phyloP scores from a whole-genome alignment of 257 asterid species.

The Fraxinus pennsylvanica region DNA sequence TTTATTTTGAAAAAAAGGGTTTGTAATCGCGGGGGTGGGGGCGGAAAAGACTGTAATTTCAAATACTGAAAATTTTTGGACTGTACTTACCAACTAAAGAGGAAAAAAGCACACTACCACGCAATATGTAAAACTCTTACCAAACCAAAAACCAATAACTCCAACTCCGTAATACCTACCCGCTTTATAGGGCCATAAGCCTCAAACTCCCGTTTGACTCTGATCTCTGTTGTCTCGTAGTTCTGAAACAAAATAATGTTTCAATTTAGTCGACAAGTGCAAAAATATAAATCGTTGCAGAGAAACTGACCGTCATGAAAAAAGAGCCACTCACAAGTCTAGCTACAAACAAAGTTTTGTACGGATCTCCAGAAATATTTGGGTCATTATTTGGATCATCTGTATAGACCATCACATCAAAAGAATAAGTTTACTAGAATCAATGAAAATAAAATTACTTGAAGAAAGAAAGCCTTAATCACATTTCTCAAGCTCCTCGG shows the following conservation, averaged over 20 bases:
- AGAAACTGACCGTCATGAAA: conserved; percentile 11
- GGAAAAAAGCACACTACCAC: conserved; percentile 19
- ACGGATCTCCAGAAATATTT: conserved; percentile 85
- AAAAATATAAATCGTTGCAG: background rate
- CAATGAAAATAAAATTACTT: conserved; percentile 5
- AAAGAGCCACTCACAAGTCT: conserved; percentile 68
- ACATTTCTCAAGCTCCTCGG: conserved; percentile 91
- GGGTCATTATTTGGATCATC: conserved; percentile 91
- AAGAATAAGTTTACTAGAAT: conserved; percentile 16
- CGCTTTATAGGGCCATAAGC: conserved; percentile 96
- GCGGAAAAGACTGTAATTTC: background rate
- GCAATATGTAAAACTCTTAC: conserved; percentile 61
- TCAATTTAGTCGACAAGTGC: conserved; percentile 13
- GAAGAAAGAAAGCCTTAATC: conserved; percentile 6
- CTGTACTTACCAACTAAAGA: conserved; percentile 1
- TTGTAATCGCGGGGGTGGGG: background rate
- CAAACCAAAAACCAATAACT: conserved; percentile 63
- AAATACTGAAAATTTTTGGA: background rate
- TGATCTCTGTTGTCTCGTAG: conserved; percentile 91
- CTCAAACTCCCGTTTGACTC: conserved; percentile 94
- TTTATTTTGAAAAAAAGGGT: background rate
- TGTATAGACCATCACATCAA: conserved; percentile 35
- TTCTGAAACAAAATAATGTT: conserved; percentile 50
- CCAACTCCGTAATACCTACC: conserved; percentile 79
- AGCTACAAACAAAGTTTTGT: conserved; percentile 88